Evolutionary conservation across 495 filamentous ascomycete species (phyloP).

Genomic region (Xylaria castorea): DNA sequence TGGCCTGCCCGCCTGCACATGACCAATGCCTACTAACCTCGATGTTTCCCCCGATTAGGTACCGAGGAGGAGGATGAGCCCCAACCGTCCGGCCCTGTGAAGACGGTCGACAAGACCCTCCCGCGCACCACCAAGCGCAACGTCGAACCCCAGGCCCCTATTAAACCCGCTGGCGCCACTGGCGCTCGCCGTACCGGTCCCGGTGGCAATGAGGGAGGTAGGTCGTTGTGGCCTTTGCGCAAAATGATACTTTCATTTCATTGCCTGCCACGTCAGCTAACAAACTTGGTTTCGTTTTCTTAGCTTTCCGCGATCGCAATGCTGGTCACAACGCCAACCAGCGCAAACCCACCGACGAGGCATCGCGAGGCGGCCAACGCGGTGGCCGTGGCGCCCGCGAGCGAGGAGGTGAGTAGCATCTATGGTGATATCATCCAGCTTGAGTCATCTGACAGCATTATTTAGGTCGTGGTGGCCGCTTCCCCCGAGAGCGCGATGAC

Average conservation of each 20-base stretch:
- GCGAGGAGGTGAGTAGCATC: conserved; percentile 59
- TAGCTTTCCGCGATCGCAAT: conserved; percentile 91
- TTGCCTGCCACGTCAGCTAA: conserved; percentile 16
- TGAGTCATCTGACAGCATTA: conserved; percentile 24
- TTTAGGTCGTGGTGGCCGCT: conserved; percentile 54
- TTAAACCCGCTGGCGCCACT: conserved; percentile 52
- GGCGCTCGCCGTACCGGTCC: conserved; percentile 60
- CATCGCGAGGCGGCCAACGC: conserved; percentile 57
- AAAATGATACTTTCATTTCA: neutral
- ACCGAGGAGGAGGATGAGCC: conserved; percentile 82
- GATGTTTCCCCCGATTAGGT: conserved; percentile 61
- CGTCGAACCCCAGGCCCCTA: conserved; percentile 73
- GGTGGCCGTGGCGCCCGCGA: conserved; percentile 64
- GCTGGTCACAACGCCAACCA: conserved; percentile 85
- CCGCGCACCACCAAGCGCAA: conserved; percentile 88
- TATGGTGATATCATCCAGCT: conserved; percentile 23
- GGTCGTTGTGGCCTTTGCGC: conserved; percentile 28
- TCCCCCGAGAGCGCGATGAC: conserved; percentile 69
- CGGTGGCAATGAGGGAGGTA: conserved; percentile 84
- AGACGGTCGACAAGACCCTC: conserved; percentile 84
- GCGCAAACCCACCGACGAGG: conserved; percentile 78
- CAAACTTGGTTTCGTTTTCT: neutral
- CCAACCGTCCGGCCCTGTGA: conserved; percentile 76
- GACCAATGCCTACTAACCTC: conserved; percentile 33
- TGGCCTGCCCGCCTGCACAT: neutral